phyloP scores from a whole-genome alignment of 176 grass and related monocot genomes.

The Aegilops speltoides region DNA sequence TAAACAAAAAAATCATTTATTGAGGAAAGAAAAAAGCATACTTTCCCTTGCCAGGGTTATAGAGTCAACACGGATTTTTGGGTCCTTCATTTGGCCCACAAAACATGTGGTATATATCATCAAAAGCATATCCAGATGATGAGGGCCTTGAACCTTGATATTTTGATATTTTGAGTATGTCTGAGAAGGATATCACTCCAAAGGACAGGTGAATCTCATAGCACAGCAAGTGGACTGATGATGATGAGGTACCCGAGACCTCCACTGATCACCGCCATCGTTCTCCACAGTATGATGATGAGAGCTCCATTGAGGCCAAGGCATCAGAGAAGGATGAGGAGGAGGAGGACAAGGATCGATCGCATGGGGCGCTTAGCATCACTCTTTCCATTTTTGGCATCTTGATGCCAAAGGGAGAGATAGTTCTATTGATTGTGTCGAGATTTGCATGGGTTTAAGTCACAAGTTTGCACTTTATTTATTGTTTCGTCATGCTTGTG shows the following conservation, averaged over 20 bases:
- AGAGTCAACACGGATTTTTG: too few relatives aligned
- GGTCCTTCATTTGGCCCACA: too few relatives aligned
- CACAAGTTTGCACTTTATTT: neutral
- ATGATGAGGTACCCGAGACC: neutral
- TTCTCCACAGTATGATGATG: neutral
- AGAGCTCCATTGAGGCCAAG: neutral
- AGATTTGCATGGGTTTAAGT: neutral
- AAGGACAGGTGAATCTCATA: neutral
- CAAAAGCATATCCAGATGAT: neutral
- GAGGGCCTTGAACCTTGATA: neutral
- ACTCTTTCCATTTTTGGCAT: neutral
- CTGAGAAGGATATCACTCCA: neutral
- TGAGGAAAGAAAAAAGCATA: too few relatives aligned
- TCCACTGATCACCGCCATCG: neutral
- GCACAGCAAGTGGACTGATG: neutral
- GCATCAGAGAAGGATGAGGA: neutral
- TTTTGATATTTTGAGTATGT: neutral
- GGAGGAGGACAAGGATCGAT: neutral
- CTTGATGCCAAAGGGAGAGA: neutral
- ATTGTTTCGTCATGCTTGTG: neutral
- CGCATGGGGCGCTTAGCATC: neutral
- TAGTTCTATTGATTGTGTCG: neutral
- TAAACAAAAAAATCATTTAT: too few relatives aligned
- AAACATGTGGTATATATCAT: too few relatives aligned
- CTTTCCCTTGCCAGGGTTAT: too few relatives aligned